A percentile compares a stretch with the other conserved stretches of the same genome.
Conservation (phyloP, 345 rosid species). For the Linum tenue region DNA sequence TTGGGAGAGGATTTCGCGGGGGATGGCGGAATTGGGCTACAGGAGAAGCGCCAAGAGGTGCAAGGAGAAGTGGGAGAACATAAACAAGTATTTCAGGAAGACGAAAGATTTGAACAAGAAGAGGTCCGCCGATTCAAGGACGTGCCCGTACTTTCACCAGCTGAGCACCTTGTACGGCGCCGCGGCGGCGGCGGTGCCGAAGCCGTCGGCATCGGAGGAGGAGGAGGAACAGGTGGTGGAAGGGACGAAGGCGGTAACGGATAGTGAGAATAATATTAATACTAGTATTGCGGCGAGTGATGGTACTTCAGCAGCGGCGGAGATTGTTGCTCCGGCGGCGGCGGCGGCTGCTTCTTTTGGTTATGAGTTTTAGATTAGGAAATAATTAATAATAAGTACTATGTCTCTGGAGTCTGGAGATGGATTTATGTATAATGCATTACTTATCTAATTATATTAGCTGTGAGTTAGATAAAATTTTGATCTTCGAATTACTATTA, state of each 20-base stretch:
- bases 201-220: neutral
- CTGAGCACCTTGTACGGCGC: slow-evolving; percentile 49
- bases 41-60: slow-evolving; percentile 86
- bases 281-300: no score
- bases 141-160: slow-evolving; percentile 87
- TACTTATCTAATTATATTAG: no score
- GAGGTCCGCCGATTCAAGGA: slow-evolving; percentile 74
- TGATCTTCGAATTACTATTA: no score
- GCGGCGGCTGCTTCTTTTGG: no score
- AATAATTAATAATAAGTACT: no score
- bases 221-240: neutral
- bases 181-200: neutral
- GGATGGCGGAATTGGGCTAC: slow-evolving; percentile 76
- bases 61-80: slow-evolving; percentile 99
- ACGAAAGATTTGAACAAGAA: slow-evolving; percentile 73
- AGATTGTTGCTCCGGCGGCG: no score
- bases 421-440: no score
- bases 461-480: no score
- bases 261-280: no score
- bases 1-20: slow-evolving; percentile 88
- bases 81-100: slow-evolving; percentile 91
- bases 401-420: no score
- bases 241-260: neutral
- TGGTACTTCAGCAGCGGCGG: no score
- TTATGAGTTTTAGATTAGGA: no score